phyloP scores from a whole-genome alignment of 1,139 yeast genomes.

The Candida tetrigidarum region DNA sequence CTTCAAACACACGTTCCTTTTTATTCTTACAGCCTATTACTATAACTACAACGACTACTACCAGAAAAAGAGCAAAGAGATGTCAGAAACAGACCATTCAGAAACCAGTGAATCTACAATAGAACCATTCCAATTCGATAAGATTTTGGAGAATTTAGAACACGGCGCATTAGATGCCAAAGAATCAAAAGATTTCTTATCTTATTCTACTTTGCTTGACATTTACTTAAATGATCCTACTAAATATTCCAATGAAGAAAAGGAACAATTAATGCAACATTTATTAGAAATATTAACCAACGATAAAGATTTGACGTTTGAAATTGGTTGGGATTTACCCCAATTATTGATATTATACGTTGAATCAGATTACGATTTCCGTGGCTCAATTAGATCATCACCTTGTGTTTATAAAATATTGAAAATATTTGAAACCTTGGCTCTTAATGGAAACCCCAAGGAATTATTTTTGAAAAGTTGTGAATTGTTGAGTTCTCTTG shows the following conservation, averaged over 20 bases:
- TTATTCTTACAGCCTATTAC: no score
- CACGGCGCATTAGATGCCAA: slow-evolving; percentile 42
- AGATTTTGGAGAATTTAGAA: slow-evolving; percentile 32
- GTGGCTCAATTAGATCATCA: slow-evolving; percentile 28
- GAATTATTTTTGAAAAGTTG: slow-evolving; percentile 73
- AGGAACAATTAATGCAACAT: slow-evolving; percentile 45
- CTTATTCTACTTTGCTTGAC: slow-evolving; percentile 76
- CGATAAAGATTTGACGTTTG: slow-evolving; percentile 56
- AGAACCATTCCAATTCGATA: slow-evolving; percentile 25
- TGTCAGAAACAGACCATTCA: slow-evolving; percentile 26
- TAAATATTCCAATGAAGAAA: slow-evolving; percentile 52
- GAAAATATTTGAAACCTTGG: slow-evolving; percentile 60
- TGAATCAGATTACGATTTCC: slow-evolving; percentile 29
- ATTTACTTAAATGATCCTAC: slow-evolving; percentile 55
- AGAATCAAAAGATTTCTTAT: slow-evolving; percentile 60
- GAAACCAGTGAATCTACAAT: slow-evolving; percentile 30
- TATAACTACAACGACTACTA: no score
- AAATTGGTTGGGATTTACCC: slow-evolving; percentile 92
- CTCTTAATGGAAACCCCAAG: slow-evolving; percentile 74
- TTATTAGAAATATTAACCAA: slow-evolving; percentile 34
- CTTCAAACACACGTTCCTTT: neutral
- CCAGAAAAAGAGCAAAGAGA: no score
- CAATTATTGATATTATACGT: slow-evolving; percentile 54
- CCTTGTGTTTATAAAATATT: slow-evolving; percentile 44
- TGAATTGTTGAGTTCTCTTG: slow-evolving; percentile 53